Evolutionary conservation across 208 protist genomes (phyloP).

Genomic region (Entamoeba histolytica): DNA sequence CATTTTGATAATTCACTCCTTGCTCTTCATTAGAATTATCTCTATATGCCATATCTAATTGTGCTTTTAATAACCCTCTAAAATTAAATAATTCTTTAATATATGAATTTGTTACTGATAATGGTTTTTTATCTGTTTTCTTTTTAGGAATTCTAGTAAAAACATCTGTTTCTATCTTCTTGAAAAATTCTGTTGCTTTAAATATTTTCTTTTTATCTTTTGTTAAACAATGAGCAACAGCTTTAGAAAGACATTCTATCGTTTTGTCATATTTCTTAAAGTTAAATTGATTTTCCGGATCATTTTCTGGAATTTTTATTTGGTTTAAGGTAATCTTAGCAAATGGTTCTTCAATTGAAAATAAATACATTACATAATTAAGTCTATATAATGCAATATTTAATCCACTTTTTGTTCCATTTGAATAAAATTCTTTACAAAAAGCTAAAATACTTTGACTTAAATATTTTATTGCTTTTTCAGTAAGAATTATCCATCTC

Average conservation of each 20-base stretch:
- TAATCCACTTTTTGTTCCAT: not conserved
- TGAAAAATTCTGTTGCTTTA: not conserved
- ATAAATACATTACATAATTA: not conserved
- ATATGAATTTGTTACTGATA: not conserved
- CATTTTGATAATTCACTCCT: not conserved
- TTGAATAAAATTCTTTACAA: not conserved
- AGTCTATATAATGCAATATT: not conserved
- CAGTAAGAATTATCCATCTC: not conserved
- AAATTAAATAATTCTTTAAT: not conserved
- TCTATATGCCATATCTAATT: not conserved
- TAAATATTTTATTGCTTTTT: not conserved
- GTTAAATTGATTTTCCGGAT: not conserved
- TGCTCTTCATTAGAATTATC: not conserved
- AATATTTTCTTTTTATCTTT: not conserved
- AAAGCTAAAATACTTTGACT: not conserved
- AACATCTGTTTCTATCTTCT: not conserved
- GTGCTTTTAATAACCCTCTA: not conserved
- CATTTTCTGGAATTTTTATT: not conserved
- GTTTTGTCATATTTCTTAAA: not conserved
- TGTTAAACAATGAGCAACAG: not conserved
- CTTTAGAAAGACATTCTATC: not conserved
- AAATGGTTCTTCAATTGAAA: not conserved
- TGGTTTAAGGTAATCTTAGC: not conserved
- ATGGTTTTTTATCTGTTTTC: not conserved
- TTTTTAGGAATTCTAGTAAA: not conserved